Base-by-base conservation (phyloP, 2,329 filamentous ascomycete species). In the Coleophoma crateriformis region DNA sequence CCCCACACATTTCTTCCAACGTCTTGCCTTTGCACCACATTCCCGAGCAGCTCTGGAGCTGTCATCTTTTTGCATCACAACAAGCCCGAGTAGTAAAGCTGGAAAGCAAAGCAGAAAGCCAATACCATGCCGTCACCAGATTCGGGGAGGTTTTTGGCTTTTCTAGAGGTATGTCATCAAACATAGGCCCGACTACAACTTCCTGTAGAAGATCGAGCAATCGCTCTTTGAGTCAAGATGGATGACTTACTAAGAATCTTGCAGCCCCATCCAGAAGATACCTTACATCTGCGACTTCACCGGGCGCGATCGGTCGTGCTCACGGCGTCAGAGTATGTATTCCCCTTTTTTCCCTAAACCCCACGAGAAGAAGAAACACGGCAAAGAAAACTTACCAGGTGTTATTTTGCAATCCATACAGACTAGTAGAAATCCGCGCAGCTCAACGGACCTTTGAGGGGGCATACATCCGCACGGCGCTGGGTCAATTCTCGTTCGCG, bases 381-480 rank as follows among this genome's bases (percentile, higher is more conserved):
- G 6, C 15, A 40, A 32, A 22, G 17, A 17, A 17, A 33, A 43
- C 33, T 39, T 33, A 39, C 12, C 22, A n/a, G 13, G 27, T n/a
- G 13, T 22, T 41, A 13, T 44, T 34, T 33, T 14, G 40, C 35
- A 33, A 35, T 12, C 37, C 34, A 33, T n/a, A 45, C 48, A 67
- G 64, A 68, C 85, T 99, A 40, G 88, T 96, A 56, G 94, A 97
- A 71, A 87, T 97, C 58, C 88, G 94, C 55, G 94, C 94, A 12
- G 89, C 92, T 11, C 94, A 99, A 67, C 83, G 94, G 48, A 99
- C 94, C 2, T 99, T 97, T 61, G 94, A 99, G 70, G 94, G 94
- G 19, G 94, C 94, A 19, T 99, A 97, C 70, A 87, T 96, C 64
- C 88, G 94, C 53, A 99, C 94, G 0, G 91, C 92, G 3, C 81